phyloP scores from a whole-genome alignment of 2,329 filamentous ascomycete species.

The Talaromyces sp. region DNA sequence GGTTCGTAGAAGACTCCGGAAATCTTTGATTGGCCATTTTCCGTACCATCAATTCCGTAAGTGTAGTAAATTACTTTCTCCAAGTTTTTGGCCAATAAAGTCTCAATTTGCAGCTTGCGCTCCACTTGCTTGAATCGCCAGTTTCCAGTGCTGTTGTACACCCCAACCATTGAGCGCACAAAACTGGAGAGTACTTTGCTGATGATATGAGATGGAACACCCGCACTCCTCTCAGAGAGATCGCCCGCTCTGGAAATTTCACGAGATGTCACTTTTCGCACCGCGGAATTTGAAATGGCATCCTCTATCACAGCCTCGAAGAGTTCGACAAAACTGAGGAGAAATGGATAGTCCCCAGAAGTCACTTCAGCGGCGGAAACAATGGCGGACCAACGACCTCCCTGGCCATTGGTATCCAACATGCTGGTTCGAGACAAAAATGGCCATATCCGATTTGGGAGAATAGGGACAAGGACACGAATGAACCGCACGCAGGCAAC shows the following conservation, averaged over 20 bases:
- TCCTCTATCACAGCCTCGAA: slow-evolving; percentile 74
- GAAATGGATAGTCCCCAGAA: slow-evolving; percentile 69
- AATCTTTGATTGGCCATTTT: slow-evolving; percentile 45
- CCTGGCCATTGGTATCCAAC: slow-evolving; percentile 69
- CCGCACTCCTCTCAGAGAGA: slow-evolving; percentile 54
- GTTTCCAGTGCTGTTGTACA: slow-evolving; percentile 77
- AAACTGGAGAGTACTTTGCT: slow-evolving; percentile 67
- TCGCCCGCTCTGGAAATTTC: slow-evolving; percentile 26
- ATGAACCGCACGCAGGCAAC: slow-evolving; percentile 79
- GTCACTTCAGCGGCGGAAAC: slow-evolving; percentile 79
- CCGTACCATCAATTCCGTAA: slow-evolving; percentile 67
- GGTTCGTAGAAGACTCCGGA: slow-evolving; percentile 65
- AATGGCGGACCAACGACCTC: slow-evolving; percentile 71
- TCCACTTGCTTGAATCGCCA: slow-evolving; percentile 74
- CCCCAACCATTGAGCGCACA: slow-evolving; percentile 70
- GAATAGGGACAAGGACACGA: slow-evolving; percentile 63
- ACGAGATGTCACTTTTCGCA: slow-evolving; percentile 33
- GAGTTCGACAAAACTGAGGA: slow-evolving; percentile 67
- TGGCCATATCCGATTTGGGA: slow-evolving; percentile 84
- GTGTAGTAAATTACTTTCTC: slow-evolving; percentile 66
- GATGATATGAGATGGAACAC: slow-evolving; percentile 73
- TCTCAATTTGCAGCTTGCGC: slow-evolving; percentile 66
- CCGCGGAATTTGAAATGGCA: slow-evolving; percentile 55
- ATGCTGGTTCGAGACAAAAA: slow-evolving; percentile 78
- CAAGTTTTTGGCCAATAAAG: slow-evolving; percentile 64